Evolutionary conservation across 768 basidiomycete species (phyloP).

Genomic region (Macrolepiota fuliginosa): DNA sequence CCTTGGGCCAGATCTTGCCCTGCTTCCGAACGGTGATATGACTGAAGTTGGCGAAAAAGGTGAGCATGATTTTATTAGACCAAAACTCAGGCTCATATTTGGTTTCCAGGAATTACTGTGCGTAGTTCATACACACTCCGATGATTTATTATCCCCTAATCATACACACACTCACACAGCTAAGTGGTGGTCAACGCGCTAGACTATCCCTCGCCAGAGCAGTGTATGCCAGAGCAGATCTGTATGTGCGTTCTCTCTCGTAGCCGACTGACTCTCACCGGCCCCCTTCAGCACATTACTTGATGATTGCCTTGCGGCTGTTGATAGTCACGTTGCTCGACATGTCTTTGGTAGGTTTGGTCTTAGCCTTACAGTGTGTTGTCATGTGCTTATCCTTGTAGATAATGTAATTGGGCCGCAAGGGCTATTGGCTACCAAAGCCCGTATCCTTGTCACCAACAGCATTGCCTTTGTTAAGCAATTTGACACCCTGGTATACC

Average conservation of each 20-base stretch:
- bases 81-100: background rate
- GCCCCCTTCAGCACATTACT: conserved; percentile 55
- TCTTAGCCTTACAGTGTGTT: background rate
- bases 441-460: conserved; percentile 85
- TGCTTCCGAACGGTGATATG: conserved; percentile 79
- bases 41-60: conserved; percentile 89
- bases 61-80: conserved; percentile 20
- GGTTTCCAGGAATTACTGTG: conserved; percentile 53
- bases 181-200: conserved; percentile 84
- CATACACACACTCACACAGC: conserved; percentile 31
- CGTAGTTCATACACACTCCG: conserved; percentile 16
- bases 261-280: background rate
- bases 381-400: conserved; percentile 21
- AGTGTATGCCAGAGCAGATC: conserved; percentile 88
- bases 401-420: conserved; percentile 86
- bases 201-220: conserved; percentile 83
- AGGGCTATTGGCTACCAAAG: conserved; percentile 80
- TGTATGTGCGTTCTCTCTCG: conserved; percentile 42
- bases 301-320: conserved; percentile 87
- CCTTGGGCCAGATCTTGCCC: conserved; percentile 71
- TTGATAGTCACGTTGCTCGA: conserved; percentile 84
- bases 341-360: conserved; percentile 69
- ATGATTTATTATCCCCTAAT: background rate
- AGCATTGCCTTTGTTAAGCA: conserved; percentile 79
- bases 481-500: conserved; percentile 71